phyloP scores from a whole-genome alignment of 2,329 filamentous ascomycete species.

The Fragosphaeria purpurea region DNA sequence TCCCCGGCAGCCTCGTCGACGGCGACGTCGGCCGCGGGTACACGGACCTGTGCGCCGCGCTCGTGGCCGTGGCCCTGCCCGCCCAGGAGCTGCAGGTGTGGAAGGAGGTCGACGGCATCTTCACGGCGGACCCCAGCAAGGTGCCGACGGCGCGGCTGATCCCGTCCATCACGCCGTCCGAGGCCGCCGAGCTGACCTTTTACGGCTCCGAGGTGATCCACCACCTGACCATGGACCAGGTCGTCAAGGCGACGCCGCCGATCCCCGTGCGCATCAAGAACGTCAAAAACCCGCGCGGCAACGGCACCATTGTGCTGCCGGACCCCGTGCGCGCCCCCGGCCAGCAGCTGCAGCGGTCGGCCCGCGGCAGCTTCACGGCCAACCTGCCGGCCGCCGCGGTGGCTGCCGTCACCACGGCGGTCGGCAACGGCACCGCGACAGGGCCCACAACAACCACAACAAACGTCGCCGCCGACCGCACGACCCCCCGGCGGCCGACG shows the following conservation, averaged over 20 bases:
- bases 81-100: conserved; percentile 90
- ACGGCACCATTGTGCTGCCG: conserved; percentile 74
- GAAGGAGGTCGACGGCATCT: conserved; percentile 80
- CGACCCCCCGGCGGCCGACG: conserved; percentile 64
- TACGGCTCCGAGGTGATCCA: conserved; percentile 96
- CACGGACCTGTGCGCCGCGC: conserved; percentile 87
- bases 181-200: conserved; percentile 91
- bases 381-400: background rate
- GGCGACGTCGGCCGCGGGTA: conserved; percentile 88
- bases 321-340: conserved; percentile 48
- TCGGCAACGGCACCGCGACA: conserved; percentile 6
- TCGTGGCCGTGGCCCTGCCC: conserved; percentile 79
- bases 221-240: conserved; percentile 97
- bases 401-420: background rate
- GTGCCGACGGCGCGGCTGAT: conserved; percentile 90
- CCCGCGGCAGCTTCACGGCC: conserved; percentile 7
- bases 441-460: no score
- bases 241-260: conserved; percentile 66
- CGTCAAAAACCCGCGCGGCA: conserved; percentile 73
- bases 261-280: conserved; percentile 89
- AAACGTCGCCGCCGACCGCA: conserved; percentile 24
- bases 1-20: conserved; percentile 74
- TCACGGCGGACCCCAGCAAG: conserved; percentile 64
- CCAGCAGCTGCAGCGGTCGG: conserved; percentile 43
- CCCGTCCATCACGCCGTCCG: conserved; percentile 78